A percentile compares a stretch with the other conserved stretches of the same genome.
Conservation (phyloP, 1,284 basidiomycete species). For the Ustanciosporium gigantosporum region DNA sequence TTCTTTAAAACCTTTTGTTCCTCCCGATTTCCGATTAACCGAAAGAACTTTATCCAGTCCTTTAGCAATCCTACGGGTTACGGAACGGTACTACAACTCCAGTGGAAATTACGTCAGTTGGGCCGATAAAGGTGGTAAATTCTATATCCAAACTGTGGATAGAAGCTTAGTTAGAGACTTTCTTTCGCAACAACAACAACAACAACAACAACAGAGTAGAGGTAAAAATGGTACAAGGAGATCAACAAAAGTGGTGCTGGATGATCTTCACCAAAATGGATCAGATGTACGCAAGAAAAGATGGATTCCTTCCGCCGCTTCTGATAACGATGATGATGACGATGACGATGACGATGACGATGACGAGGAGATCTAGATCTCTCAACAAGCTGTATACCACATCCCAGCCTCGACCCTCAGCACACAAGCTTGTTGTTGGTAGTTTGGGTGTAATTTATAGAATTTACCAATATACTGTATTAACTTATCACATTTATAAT, state of each 20-base stretch:
- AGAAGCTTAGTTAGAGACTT: slow-evolving; percentile 33
- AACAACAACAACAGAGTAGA: not conserved
- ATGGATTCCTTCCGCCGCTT: not conserved
- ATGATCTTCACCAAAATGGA: no score
- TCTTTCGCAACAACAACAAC: slow-evolving; percentile 5
- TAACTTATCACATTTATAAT: no score
- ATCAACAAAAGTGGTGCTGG: no score
- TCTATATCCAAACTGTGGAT: slow-evolving; percentile 55
- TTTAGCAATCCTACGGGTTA: slow-evolving; percentile 53
- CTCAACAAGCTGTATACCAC: no score
- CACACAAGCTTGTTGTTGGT: no score
- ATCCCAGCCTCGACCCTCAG: no score
- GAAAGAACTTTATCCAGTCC: slow-evolving; percentile 58
- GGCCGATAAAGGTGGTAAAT: slow-evolving; percentile 56
- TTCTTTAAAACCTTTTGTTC: slow-evolving; percentile 66
- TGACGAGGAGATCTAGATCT: no score
- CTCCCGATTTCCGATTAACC: slow-evolving; percentile 64
- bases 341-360: no score
- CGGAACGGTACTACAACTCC: slow-evolving; percentile 41
- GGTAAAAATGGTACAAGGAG: no score
- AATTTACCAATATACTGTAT: no score
- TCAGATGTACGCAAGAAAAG: not conserved
- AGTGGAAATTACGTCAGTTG: slow-evolving; percentile 58
- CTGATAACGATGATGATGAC: not conserved
- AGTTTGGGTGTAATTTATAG: no score